Percentiles rank a stretch among this genome's conserved stretches.
Conservation (phyloP, 306 rosid species). For the Sicyos baderoa region DNA sequence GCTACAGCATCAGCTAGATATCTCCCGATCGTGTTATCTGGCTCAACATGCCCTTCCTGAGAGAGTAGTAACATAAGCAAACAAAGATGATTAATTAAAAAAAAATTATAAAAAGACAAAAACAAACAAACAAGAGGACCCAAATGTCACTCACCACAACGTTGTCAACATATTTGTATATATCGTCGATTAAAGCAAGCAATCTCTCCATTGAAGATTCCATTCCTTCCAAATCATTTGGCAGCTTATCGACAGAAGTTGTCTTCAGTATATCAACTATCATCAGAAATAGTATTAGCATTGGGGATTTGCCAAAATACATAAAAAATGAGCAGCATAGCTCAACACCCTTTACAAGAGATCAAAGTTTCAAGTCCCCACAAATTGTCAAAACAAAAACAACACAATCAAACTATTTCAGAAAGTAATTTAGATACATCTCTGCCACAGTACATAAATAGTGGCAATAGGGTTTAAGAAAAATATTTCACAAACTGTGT, state of each 20-base stretch:
- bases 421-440: background rate
- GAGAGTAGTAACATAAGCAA: constrained; percentile 8
- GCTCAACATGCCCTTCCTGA: constrained; percentile 68
- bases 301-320: background rate
- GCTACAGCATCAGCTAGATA: constrained; percentile 57
- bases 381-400: too few species aligned
- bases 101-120: too few species aligned
- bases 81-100: background rate
- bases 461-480: background rate
- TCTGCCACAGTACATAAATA: background rate
- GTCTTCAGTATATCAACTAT: constrained; percentile 75
- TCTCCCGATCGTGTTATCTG: constrained; percentile 70
- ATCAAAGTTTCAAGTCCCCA: too few species aligned
- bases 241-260: constrained; percentile 71
- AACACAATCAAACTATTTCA: background rate
- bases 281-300: constrained; percentile 5
- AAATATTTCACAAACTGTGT: background rate
- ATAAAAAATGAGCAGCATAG: too few species aligned
- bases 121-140: background rate
- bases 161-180: constrained; percentile 76
- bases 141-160: constrained; percentile 59
- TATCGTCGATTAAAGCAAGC: constrained; percentile 73
- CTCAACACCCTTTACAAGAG: too few species aligned
- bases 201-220: constrained; percentile 87
- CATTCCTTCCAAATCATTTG: constrained; percentile 97